A percentile compares a stretch with the other conserved stretches of the same genome.
Evolutionary conservation across 306 rosid species (phyloP).

Genomic region (Acacia crassicarpa): DNA sequence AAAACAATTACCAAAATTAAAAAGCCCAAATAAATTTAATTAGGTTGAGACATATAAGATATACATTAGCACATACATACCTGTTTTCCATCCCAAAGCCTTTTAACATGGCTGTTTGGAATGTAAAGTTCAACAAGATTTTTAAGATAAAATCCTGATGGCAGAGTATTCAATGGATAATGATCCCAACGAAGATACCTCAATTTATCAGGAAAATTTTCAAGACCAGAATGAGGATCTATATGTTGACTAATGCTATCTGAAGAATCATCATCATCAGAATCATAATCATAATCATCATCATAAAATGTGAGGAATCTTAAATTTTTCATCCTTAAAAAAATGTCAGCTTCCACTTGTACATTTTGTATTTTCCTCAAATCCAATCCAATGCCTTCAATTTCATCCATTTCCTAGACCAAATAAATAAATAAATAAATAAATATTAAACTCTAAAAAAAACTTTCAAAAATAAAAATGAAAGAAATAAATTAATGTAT

Average conservation of each 20-base stretch:
- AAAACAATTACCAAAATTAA: no score
- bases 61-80: neutral
- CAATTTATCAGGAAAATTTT: no score
- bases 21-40: no score
- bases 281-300: no score
- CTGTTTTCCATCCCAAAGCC: neutral
- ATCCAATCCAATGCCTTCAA: neutral
- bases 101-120: no score
- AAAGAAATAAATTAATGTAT: no score
- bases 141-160: neutral
- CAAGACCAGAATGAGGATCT: neutral
- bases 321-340: neutral
- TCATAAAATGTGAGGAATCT: neutral
- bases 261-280: no score
- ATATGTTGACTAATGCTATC: no score
- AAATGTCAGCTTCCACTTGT: neutral
- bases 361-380: fast-evolving
- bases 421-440: neutral
- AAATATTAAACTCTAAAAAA: neutral
- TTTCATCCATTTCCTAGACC: neutral
- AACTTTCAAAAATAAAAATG: neutral
- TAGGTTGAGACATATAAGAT: no score
- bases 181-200: neutral
- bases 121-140: neutral
- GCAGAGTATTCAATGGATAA: neutral